Evolutionary conservation across 257 asterid genomes (phyloP).

Genomic region (Eustoma russellianum): DNA sequence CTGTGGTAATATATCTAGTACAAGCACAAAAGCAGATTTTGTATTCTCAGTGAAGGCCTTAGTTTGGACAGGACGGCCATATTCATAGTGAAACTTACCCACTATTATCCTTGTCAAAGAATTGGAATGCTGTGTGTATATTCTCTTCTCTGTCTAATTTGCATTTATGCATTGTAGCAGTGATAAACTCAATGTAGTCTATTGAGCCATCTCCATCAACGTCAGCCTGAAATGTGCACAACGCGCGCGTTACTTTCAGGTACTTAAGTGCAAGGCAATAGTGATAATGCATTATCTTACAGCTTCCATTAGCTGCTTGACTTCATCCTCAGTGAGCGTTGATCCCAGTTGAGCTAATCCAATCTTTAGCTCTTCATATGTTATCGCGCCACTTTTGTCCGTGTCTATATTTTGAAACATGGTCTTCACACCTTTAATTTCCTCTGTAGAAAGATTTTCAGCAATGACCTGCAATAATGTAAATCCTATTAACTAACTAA

Average conservation of each 20-base stretch:
- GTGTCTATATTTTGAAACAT: constrained; percentile 85
- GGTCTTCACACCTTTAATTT: constrained; percentile 79
- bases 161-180: constrained; percentile 91
- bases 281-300: constrained; percentile 25
- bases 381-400: constrained; percentile 73
- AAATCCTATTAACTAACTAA: too few relatives aligned
- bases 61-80: not conserved
- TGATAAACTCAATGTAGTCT: constrained; percentile 77
- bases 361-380: constrained; percentile 72
- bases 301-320: constrained; percentile 85
- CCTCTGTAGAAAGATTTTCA: constrained; percentile 72
- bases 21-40: not conserved
- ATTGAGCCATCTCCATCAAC: constrained; percentile 91
- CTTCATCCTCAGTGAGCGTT: constrained; percentile 78
- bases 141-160: constrained; percentile 78
- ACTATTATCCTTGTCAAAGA: constrained; percentile 74
- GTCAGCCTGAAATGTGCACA: constrained; percentile 50
- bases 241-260: too few relatives aligned
- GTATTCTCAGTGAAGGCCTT: not conserved
- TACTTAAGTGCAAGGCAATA: not conserved
- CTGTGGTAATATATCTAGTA: constrained; percentile 68
- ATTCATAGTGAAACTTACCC: constrained; percentile 37
- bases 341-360: constrained; percentile 87
- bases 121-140: constrained; percentile 64
- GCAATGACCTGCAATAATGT: constrained; percentile 51